phyloP scores from a whole-genome alignment of 2,329 filamentous ascomycete genomes.

The Mariannaea elegans region DNA sequence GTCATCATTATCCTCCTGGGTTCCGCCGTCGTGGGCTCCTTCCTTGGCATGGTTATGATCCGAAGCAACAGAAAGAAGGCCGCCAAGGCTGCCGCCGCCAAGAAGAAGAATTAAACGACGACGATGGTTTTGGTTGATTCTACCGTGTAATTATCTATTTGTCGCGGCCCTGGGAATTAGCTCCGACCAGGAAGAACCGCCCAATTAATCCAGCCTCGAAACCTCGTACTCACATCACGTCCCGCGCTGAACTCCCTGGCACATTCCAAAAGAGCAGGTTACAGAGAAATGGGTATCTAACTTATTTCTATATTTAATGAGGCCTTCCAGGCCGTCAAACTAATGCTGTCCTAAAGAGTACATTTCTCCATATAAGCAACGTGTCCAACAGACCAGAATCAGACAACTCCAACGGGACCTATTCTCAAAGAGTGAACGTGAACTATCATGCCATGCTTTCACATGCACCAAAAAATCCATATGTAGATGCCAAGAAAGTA shows the following conservation, averaged over 20 bases:
- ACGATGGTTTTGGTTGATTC: slow-evolving; percentile 18
- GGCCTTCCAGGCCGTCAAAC: slow-evolving; percentile 31
- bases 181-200: slow-evolving; percentile 21
- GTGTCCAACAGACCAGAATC: slow-evolving; percentile 42
- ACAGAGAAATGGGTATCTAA: slow-evolving; percentile 45
- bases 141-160: slow-evolving; percentile 32
- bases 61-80: slow-evolving; percentile 98
- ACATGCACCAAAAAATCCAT: slow-evolving; percentile 19
- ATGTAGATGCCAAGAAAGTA: slow-evolving; percentile 21
- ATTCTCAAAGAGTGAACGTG: slow-evolving; percentile 30
- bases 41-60: slow-evolving; percentile 98
- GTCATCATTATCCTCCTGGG: slow-evolving; percentile 94
- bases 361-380: slow-evolving; percentile 41
- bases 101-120: slow-evolving; percentile 80
- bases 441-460: slow-evolving; percentile 27
- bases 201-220: slow-evolving; percentile 29
- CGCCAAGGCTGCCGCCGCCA: slow-evolving; percentile 82
- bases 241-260: slow-evolving; percentile 6
- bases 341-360: slow-evolving; percentile 39
- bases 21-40: slow-evolving; percentile 93
- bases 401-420: slow-evolving; percentile 39
- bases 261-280: slow-evolving; percentile 25
- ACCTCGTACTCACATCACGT: slow-evolving; percentile 2
- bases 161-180: slow-evolving; percentile 24
- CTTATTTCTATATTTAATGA: slow-evolving; percentile 47